Evolutionary conservation across 75 land plant genomes (phyloP), one percentile per base, ranked within the genome.

Genomic region (Sequoia sempervirens): DNA sequence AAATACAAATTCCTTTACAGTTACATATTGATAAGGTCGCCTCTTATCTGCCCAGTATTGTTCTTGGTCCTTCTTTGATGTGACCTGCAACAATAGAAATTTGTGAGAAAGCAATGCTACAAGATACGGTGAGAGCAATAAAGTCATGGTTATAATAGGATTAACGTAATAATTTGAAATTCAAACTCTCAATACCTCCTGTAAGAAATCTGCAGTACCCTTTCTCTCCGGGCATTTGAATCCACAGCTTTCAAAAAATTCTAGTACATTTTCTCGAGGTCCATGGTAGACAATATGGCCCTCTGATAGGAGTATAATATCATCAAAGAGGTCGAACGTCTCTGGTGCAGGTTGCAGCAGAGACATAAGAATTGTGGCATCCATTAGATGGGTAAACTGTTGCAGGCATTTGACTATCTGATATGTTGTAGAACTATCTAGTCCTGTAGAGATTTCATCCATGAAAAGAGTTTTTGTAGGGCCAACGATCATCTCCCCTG

Each of bases 281-380:
- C 97, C 97, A 83, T 93, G 95, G 83, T 95, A 93, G 30, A 95
- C 94, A 41, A 95, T 91, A 87, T 88, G 87, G 13, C 97, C 97
- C 56, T 95, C 97, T 11, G 95, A 93, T 74, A 95, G 82, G 15
- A 95, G 87, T 56, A 95, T 88, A 32, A 95, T 84, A 58, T 93
- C 95, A 89, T 93, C 95, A 80, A 95, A 95, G 38, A 93, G 94
- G 40, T 95, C 92, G 66, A 92, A 97, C 8, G 99, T 94, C 88
- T 97, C 98, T 2, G 99, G 99, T 18, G 99, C 93, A 10, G 99
- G 99, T 80, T 97, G 98, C 4, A 97, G 88, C 15, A 97, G 93
- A 61, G 93, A 92, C 92, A 95, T 90, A 75, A 95, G 78, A 80
- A 95, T 85, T 9, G 97, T 95, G 53, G 85, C 93, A 75, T 93